phyloP scores from a whole-genome alignment of 2,329 filamentous ascomycete species.

The Trichoderma sp. region DNA sequence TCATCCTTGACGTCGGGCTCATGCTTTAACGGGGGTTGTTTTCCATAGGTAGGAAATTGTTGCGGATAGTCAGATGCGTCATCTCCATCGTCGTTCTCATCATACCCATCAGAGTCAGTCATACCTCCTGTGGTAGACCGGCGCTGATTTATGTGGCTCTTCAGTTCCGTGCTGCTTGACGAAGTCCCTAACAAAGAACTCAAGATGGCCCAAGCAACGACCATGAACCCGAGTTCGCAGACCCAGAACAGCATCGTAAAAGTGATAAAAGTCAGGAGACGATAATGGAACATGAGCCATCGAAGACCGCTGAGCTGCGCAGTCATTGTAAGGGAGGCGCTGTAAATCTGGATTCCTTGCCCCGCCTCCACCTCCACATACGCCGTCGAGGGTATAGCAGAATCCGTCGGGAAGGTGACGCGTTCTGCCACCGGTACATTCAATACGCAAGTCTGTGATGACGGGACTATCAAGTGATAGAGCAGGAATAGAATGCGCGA shows the following conservation, averaged over 20 bases:
- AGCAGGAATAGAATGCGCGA: conserved; percentile 62
- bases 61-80: conserved; percentile 43
- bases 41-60: conserved; percentile 44
- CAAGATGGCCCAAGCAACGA: conserved; percentile 62
- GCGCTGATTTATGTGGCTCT: conserved; percentile 19
- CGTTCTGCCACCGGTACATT: conserved; percentile 70
- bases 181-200: conserved; percentile 33
- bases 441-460: conserved; percentile 62
- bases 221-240: conserved; percentile 67
- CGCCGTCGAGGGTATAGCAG: conserved; percentile 45
- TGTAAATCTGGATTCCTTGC: conserved; percentile 73
- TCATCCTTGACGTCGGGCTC: conserved; percentile 40
- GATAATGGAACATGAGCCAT: conserved; percentile 85
- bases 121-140: background rate
- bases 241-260: conserved; percentile 75
- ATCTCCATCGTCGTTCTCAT: conserved; percentile 30
- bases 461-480: conserved; percentile 66
- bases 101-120: conserved; percentile 23
- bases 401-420: conserved; percentile 56
- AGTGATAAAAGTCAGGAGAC: conserved; percentile 64
- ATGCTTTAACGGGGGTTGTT: conserved; percentile 42
- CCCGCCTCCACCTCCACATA: conserved; percentile 67
- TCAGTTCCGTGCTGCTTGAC: conserved; percentile 16
- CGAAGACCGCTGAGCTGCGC: conserved; percentile 74
- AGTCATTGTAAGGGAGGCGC: conserved; percentile 63